phyloP scores from a whole-genome alignment of 1,284 basidiomycete genomes.

The Sporisorium scitamineum region DNA sequence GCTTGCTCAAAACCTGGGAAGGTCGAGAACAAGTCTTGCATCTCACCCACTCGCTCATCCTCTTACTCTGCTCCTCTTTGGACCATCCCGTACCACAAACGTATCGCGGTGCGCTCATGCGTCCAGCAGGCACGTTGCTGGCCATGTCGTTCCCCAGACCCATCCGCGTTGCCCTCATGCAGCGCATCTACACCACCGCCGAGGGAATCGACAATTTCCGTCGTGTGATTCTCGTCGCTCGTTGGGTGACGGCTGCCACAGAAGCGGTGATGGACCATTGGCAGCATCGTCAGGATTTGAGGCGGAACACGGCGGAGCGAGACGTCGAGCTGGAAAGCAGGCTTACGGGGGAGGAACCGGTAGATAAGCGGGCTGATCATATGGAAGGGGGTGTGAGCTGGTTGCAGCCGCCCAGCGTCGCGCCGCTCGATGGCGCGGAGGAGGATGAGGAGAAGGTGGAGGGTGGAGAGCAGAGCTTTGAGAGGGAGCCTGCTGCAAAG shows the following conservation, averaged over 20 bases:
- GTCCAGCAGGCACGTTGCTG: conserved; percentile 29
- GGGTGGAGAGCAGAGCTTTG: conserved; percentile 14
- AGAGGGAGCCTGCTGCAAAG: conserved; percentile 8
- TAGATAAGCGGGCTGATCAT: conserved; percentile 17
- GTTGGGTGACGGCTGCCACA: conserved; percentile 38
- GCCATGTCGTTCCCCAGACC: conserved; percentile 30
- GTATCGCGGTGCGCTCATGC: conserved; percentile 17
- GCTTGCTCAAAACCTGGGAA: conserved; percentile 45
- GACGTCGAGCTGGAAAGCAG: conserved; percentile 1
- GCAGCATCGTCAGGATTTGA: conserved; percentile 18
- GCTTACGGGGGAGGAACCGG: conserved; percentile 33
- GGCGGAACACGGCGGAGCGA: not conserved
- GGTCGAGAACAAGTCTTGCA: conserved; percentile 43
- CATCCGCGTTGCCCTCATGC: conserved; percentile 32
- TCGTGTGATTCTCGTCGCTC: conserved; percentile 38
- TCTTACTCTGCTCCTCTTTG: conserved; percentile 39
- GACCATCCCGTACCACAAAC: conserved; percentile 31
- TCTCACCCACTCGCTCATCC: conserved; percentile 40
- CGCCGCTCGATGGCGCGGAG: conserved; percentile 20
- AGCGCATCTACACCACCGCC: conserved; percentile 46
- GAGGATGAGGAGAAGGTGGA: not conserved
- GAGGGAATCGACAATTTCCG: conserved; percentile 50
- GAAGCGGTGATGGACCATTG: conserved; percentile 43
- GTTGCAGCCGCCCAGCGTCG: conserved; percentile 30
- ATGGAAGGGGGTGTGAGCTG: conserved; percentile 11